These are phyloP conservation scores for Aspergillus texensis DNA, from an alignment of 2,329 filamentous ascomycete genomes.

Conservation along the genomic window DNA sequence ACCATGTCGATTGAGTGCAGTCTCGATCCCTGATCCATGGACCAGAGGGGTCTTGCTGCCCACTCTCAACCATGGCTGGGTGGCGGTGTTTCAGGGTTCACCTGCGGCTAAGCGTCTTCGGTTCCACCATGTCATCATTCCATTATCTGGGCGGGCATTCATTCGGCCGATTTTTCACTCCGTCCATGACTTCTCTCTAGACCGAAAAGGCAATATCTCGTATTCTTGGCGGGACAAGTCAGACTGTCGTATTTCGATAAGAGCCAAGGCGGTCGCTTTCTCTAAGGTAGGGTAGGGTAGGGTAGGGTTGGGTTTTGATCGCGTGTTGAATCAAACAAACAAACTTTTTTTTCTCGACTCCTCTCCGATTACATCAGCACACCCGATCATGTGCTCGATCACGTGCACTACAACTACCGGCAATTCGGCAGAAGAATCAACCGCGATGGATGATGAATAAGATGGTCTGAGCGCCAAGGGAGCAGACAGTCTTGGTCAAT, in stretches of 20 bases:
- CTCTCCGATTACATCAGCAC: too few species aligned
- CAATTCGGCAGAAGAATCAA: background rate
- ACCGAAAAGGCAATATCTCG: background rate
- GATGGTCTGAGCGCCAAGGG: background rate
- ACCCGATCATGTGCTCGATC: background rate
- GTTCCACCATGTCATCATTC: background rate
- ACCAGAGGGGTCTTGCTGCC: background rate
- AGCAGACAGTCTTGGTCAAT: background rate
- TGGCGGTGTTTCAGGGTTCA: slow-evolving; percentile 1
- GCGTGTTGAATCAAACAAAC: too few species aligned
- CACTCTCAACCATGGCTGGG: background rate
- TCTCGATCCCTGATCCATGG: background rate
- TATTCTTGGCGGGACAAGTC: background rate
- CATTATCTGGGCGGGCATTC: background rate
- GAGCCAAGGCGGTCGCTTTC: background rate
- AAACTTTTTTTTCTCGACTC: too few species aligned
- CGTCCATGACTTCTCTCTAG: background rate
- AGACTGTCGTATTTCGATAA: background rate
- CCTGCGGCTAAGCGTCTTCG: slow-evolving; percentile 1
- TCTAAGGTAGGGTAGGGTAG: too few species aligned
- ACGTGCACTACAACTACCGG: background rate
- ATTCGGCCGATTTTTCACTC: background rate
- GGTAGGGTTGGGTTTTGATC: too few species aligned
- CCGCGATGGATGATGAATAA: background rate
- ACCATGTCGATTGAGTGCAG: background rate